phyloP scores from a whole-genome alignment of 1,139 yeast species.

The Geotrichum bryndzae region DNA sequence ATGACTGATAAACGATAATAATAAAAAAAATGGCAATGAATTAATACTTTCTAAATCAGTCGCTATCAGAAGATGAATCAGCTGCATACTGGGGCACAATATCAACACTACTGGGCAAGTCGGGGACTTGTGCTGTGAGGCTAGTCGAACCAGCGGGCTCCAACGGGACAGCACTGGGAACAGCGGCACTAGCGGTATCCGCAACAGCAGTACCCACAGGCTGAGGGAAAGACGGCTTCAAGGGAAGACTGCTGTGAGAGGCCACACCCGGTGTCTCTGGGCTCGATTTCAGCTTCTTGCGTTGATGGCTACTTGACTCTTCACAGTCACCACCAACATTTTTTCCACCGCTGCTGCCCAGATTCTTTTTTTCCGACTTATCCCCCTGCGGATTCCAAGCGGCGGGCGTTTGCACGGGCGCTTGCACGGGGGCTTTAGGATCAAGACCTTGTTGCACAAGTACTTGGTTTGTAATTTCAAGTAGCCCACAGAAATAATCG shows the following conservation, averaged over 20 bases:
- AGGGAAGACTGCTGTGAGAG: neutral
- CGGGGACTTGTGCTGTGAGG: neutral
- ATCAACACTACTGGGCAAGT: neutral
- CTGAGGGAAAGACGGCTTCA: neutral
- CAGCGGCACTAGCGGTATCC: too few relatives aligned
- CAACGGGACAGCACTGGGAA: too few relatives aligned
- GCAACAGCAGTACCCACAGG: too few relatives aligned
- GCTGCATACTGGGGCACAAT: neutral
- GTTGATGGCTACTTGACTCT: neutral
- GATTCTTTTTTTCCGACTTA: neutral
- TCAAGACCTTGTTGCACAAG: slow-evolving; percentile 8
- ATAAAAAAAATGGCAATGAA: too few relatives aligned
- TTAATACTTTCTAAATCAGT: neutral
- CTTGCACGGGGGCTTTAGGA: slow-evolving; percentile 1
- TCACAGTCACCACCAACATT: neutral
- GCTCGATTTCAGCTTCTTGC: neutral
- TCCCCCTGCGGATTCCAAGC: neutral
- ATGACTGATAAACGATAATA: too few relatives aligned
- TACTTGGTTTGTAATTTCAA: slow-evolving; percentile 17
- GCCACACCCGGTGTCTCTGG: neutral
- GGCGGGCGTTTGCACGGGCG: neutral
- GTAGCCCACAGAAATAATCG: slow-evolving; percentile 23
- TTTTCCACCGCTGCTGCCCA: neutral
- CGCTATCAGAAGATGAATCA: neutral
- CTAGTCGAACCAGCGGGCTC: neutral